phyloP scores from a whole-genome alignment of 345 rosid genomes.

The Limnanthes douglasii region DNA sequence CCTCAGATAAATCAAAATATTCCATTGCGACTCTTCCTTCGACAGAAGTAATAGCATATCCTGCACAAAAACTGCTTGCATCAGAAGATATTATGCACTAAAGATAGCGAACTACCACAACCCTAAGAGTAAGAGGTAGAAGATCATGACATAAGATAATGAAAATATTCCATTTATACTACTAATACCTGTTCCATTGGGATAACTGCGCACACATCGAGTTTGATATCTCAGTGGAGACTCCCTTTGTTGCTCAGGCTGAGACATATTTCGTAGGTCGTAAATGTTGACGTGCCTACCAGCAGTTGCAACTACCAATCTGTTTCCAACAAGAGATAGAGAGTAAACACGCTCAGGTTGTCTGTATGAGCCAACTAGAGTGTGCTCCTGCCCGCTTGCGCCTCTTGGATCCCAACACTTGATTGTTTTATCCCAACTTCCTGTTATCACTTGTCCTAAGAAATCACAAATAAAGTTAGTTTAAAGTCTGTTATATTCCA shows the following conservation, averaged over 20 bases:
- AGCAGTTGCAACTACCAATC: constrained; percentile 87
- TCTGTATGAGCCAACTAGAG: constrained; percentile 69
- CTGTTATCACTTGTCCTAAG: constrained; percentile 87
- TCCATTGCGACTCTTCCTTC: constrained; percentile 99
- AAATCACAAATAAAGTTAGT: constrained; percentile 3
- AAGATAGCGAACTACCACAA: no score
- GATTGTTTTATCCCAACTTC: constrained; percentile 90
- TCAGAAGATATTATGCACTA: no score
- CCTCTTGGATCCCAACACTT: constrained; percentile 99
- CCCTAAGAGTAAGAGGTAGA: no score
- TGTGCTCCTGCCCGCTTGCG: constrained; percentile 73
- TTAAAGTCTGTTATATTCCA: no score
- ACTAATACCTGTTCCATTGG: constrained; percentile 83
- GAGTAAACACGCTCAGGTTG: constrained; percentile 98
- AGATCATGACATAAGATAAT: no score
- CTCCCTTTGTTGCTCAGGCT: constrained; percentile 92
- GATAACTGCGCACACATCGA: constrained; percentile 86
- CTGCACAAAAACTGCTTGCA: constrained; percentile 37
- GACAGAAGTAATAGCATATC: constrained; percentile 95
- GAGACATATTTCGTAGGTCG: constrained; percentile 88
- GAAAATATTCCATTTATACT: no score
- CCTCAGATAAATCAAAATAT: constrained; percentile 83
- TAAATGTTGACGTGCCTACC: constrained; percentile 93
- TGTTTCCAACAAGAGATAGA: constrained; percentile 79
- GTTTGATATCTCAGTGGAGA: constrained; percentile 93